Evolutionary conservation across 2,329 filamentous ascomycete species (phyloP).

Genomic region (Tolypocladium ophioglossoides): DNA sequence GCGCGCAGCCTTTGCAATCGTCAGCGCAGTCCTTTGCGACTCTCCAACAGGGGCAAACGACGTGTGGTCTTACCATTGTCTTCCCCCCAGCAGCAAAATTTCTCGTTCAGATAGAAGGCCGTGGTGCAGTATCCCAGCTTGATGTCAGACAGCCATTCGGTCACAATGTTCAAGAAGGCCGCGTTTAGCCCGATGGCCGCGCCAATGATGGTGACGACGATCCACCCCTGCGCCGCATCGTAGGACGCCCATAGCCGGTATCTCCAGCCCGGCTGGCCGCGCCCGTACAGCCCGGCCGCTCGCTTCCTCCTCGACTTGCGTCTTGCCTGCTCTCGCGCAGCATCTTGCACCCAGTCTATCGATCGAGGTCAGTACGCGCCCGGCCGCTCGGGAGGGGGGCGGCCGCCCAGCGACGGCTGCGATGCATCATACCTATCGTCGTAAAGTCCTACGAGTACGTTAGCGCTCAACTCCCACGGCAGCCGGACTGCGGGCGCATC

Average conservation of each 20-base stretch:
- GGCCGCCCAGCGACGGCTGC: slow-evolving; percentile 3
- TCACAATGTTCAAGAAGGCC: slow-evolving; percentile 86
- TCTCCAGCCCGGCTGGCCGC: slow-evolving; percentile 64
- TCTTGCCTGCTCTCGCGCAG: slow-evolving; percentile 76
- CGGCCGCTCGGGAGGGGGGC: slow-evolving; percentile 1
- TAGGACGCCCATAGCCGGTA: slow-evolving; percentile 76
- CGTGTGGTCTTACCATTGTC: slow-evolving; percentile 69
- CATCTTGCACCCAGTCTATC: slow-evolving; percentile 94
- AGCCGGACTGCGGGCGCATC: slow-evolving; percentile 1
- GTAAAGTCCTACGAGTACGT: slow-evolving; percentile 62
- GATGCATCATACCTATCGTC: slow-evolving; percentile 58
- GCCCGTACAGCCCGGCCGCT: slow-evolving; percentile 61
- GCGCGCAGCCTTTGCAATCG: slow-evolving; percentile 53
- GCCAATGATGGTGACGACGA: slow-evolving; percentile 89
- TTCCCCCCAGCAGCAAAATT: slow-evolving; percentile 96
- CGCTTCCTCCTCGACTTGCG: slow-evolving; percentile 66
- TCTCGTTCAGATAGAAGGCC: slow-evolving; percentile 93
- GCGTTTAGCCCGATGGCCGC: slow-evolving; percentile 90
- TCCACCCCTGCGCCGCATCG: slow-evolving; percentile 95
- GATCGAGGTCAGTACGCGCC: slow-evolving; percentile 17
- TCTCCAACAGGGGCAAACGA: not conserved
- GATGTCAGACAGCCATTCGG: slow-evolving; percentile 92
- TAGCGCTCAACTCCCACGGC: slow-evolving; percentile 4
- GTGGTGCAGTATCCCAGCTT: slow-evolving; percentile 95
- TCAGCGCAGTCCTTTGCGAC: slow-evolving; percentile 8